Percentiles rank a stretch among this genome's conserved stretches.
Evolutionary conservation across 2,329 filamentous ascomycete species (phyloP).

Genomic region (Fusarium odoratissimum): DNA sequence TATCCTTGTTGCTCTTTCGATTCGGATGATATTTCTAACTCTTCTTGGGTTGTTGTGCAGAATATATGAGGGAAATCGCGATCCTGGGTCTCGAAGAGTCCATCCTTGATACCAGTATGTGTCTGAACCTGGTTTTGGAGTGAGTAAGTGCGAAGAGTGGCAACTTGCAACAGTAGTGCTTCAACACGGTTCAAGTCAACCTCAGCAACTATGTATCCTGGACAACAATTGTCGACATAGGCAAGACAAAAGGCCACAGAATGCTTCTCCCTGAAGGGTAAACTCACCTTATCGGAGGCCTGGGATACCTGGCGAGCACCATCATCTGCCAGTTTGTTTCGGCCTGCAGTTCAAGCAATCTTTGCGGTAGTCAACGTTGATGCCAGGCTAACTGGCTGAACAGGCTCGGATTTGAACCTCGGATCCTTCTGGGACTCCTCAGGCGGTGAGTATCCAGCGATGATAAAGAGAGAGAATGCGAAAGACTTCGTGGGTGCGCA

Average conservation of each 20-base stretch:
- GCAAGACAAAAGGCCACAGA: constrained; percentile 19
- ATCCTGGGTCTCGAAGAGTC: neutral
- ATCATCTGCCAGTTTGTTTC: neutral
- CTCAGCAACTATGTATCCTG: neutral
- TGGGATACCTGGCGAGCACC: too few species aligned
- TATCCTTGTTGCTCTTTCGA: neutral
- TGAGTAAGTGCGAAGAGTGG: constrained; percentile 11
- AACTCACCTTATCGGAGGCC: neutral
- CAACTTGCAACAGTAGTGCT: constrained; percentile 26
- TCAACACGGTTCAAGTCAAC: constrained; percentile 12
- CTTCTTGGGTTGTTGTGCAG: neutral
- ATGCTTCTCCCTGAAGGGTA: constrained; percentile 22
- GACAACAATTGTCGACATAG: constrained; percentile 8
- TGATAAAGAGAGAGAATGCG: neutral
- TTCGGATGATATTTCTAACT: neutral
- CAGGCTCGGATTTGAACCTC: neutral
- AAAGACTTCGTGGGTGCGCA: neutral
- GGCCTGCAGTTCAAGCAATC: neutral
- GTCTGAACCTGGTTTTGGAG: constrained; percentile 22
- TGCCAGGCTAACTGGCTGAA: neutral
- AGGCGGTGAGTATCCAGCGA: neutral
- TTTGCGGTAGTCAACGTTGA: neutral
- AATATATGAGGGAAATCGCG: constrained; percentile 23
- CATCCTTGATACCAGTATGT: neutral
- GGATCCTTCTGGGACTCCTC: neutral